Conservation (phyloP, 106 monocot species). For the Acorus calamus region DNA sequence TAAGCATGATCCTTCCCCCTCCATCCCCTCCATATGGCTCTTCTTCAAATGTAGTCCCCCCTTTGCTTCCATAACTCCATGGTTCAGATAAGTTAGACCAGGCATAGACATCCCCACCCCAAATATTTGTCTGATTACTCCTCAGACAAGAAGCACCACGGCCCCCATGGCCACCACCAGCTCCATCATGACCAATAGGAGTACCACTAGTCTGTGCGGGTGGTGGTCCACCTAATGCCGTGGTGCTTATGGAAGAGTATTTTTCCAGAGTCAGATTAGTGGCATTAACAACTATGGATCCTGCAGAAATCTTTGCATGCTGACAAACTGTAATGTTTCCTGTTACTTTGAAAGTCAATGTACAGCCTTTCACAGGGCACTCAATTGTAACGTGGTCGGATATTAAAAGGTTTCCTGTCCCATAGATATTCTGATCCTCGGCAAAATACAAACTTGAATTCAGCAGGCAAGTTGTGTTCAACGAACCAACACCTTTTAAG, state of each 20-base stretch:
- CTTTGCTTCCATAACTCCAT: conserved; percentile 94
- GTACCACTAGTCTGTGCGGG: conserved; percentile 92
- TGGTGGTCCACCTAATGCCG: conserved; percentile 57
- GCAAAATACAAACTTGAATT: conserved; percentile 37
- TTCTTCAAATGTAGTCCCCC: conserved; percentile 54
- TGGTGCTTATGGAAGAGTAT: conserved; percentile 59
- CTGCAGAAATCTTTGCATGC: conserved; percentile 47
- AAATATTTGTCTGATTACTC: conserved; percentile 62
- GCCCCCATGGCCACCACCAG: conserved; percentile 93
- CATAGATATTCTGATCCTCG: conserved; percentile 49
- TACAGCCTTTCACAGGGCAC: conserved; percentile 66
- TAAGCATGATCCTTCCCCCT: conserved; percentile 64
- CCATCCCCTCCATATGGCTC: conserved; percentile 67
- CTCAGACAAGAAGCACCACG: conserved; percentile 83
- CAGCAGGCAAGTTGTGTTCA: conserved; percentile 54
- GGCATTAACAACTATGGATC: conserved; percentile 53
- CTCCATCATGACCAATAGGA: conserved; percentile 55
- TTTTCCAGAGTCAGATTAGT: conserved; percentile 37
- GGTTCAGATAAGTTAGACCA: conserved; percentile 81
- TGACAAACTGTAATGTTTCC: conserved; percentile 50
- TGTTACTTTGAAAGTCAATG: conserved; percentile 47
- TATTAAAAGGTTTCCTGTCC: conserved; percentile 58
- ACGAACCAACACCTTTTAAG: conserved; percentile 68
- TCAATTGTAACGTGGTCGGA: conserved; percentile 37
- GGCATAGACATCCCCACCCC: conserved; percentile 96